Conservation (phyloP, 2,329 filamentous ascomycete genomes). For the Colletotrichum aenigma region DNA sequence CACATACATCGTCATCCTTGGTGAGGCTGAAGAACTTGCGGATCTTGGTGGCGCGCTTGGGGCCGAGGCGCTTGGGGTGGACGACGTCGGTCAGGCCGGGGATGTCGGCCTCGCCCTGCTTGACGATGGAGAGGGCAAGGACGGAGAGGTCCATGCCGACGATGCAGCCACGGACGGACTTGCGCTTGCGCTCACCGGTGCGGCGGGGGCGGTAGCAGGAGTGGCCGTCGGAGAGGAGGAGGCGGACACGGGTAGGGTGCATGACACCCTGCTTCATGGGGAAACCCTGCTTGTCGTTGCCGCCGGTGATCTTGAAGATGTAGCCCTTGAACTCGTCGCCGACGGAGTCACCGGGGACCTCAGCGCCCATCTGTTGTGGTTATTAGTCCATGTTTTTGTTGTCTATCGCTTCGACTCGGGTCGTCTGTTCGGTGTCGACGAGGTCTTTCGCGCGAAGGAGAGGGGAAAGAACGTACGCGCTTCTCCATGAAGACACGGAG, state of each 20-base stretch:
- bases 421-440: constrained; percentile 14
- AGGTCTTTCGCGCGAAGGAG: neutral
- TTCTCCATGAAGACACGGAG: constrained; percentile 98
- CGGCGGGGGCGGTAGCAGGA: constrained; percentile 99
- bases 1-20: constrained; percentile 99
- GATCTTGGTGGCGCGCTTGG: constrained; percentile 99
- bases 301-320: constrained; percentile 98
- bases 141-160: constrained; percentile 95
- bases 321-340: constrained; percentile 99
- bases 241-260: constrained; percentile 97
- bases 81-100: constrained; percentile 97
- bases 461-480: constrained; percentile 66
- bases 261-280: constrained; percentile 99
- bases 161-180: constrained; percentile 99
- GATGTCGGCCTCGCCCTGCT: constrained; percentile 95
- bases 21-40: constrained; percentile 99
- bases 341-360: constrained; percentile 92
- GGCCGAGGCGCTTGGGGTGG: constrained; percentile 98
- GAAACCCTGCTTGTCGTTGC: constrained; percentile 99
- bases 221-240: constrained; percentile 95
- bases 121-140: constrained; percentile 92
- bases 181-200: constrained; percentile 98
- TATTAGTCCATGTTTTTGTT: constrained; percentile 35
- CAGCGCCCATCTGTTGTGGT: constrained; percentile 74
- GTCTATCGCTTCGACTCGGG: constrained; percentile 3